Percentiles rank a stretch among this genome's conserved stretches.
phyloP scores from a whole-genome alignment of 495 filamentous ascomycete species.

The Pyronema domesticum region DNA sequence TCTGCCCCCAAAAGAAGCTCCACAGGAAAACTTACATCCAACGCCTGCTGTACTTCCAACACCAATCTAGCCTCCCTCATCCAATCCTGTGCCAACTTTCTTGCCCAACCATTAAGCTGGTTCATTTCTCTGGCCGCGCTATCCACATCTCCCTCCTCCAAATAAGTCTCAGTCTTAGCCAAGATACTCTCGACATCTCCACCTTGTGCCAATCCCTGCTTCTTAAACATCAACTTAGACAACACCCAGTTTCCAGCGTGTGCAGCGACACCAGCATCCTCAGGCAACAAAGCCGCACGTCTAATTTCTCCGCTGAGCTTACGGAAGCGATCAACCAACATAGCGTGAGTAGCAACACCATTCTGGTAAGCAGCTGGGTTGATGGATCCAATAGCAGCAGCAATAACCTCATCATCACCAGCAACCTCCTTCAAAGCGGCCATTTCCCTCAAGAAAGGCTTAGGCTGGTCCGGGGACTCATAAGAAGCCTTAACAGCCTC shows the following conservation, averaged over 20 bases:
- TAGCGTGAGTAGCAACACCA: slow-evolving; percentile 61
- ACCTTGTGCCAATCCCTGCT: slow-evolving; percentile 66
- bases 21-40: slow-evolving; percentile 51
- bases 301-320: slow-evolving; percentile 84
- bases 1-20: neutral
- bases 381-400: slow-evolving; percentile 84
- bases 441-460: slow-evolving; percentile 76
- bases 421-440: slow-evolving; percentile 88
- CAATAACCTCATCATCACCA: slow-evolving; percentile 59
- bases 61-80: slow-evolving; percentile 69
- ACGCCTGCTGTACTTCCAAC: slow-evolving; percentile 83
- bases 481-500: slow-evolving; percentile 76
- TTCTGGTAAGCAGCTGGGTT: slow-evolving; percentile 85
- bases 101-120: slow-evolving; percentile 75
- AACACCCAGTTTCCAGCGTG: slow-evolving; percentile 75
- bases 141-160: slow-evolving; percentile 86
- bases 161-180: slow-evolving; percentile 62
- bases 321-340: slow-evolving; percentile 89
- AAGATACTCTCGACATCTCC: slow-evolving; percentile 91
- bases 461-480: slow-evolving; percentile 50
- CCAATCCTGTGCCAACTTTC: slow-evolving; percentile 85
- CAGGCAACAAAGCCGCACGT: slow-evolving; percentile 79
- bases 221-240: slow-evolving; percentile 87
- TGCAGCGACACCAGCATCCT: slow-evolving; percentile 81
- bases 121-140: slow-evolving; percentile 91